Conservation (phyloP, 495 filamentous ascomycete genomes). For the Penicillium verhagenii region DNA sequence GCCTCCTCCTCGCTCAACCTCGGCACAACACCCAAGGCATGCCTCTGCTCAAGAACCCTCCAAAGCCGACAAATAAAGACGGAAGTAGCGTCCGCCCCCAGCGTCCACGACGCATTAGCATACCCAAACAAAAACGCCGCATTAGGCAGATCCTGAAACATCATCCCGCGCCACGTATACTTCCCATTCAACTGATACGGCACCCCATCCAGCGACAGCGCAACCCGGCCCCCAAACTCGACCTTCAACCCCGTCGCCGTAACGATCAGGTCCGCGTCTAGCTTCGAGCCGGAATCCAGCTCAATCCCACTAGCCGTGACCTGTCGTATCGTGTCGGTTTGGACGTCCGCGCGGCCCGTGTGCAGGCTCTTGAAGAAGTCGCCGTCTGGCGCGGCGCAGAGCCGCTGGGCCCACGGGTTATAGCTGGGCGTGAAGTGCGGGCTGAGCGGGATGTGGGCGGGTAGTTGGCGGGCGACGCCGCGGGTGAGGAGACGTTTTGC, state of each 20-base stretch:
- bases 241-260: slow-evolving; percentile 71
- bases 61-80: slow-evolving; percentile 44
- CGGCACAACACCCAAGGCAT: neutral
- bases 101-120: slow-evolving; percentile 57
- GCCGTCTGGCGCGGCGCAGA: slow-evolving; percentile 67
- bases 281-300: slow-evolving; percentile 53
- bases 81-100: slow-evolving; percentile 55
- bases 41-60: neutral
- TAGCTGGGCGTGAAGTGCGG: slow-evolving; percentile 72
- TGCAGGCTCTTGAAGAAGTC: slow-evolving; percentile 69
- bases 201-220: slow-evolving; percentile 53
- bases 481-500: slow-evolving; percentile 45
- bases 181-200: slow-evolving; percentile 43
- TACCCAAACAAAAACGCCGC: slow-evolving; percentile 56
- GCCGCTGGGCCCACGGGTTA: slow-evolving; percentile 69
- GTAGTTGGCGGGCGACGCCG: slow-evolving; percentile 31
- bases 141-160: slow-evolving; percentile 62
- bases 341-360: slow-evolving; percentile 55
- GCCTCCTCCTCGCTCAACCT: neutral
- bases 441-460: slow-evolving; percentile 24
- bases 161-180: slow-evolving; percentile 56
- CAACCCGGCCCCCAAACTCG: slow-evolving; percentile 48
- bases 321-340: slow-evolving; percentile 63
- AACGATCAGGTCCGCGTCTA: slow-evolving; percentile 70
- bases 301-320: slow-evolving; percentile 58